These are phyloP conservation scores for Castanea mollissima DNA, from an alignment of 306 rosid species.

Conservation along the genomic window DNA sequence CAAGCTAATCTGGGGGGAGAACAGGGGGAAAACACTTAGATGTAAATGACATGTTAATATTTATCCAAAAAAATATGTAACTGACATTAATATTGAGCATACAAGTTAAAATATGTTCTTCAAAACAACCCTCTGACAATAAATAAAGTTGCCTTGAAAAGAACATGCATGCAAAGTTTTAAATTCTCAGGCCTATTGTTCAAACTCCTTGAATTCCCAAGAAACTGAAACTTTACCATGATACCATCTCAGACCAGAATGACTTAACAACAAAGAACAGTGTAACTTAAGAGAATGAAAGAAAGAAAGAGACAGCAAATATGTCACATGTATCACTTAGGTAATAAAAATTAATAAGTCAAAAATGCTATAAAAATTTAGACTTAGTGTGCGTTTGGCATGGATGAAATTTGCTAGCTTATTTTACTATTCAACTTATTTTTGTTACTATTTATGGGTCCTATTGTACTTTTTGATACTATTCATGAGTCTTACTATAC, in stretches of 20 bases:
- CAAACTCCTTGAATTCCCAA: background rate
- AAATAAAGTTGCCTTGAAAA: background rate
- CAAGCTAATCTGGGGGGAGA: slow-evolving; percentile 66
- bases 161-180: background rate
- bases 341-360: background rate
- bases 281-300: background rate
- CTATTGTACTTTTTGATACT: no score
- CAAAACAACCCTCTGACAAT: background rate
- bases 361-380: background rate
- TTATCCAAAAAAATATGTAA: no score
- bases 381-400: background rate
- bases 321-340: background rate
- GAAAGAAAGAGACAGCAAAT: background rate
- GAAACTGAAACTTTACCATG: background rate
- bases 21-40: slow-evolving; percentile 12
- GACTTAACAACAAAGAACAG: background rate
- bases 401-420: no score
- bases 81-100: background rate
- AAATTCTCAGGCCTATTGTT: background rate
- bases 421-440: no score
- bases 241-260: background rate
- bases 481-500: no score
- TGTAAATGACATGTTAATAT: slow-evolving; percentile 1
- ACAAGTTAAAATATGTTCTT: background rate
- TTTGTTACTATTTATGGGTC: no score